These are phyloP conservation scores for Lagenidium giganteum DNA, from an alignment of 352 stramenopile genomes.

Conservation along the genomic window DNA sequence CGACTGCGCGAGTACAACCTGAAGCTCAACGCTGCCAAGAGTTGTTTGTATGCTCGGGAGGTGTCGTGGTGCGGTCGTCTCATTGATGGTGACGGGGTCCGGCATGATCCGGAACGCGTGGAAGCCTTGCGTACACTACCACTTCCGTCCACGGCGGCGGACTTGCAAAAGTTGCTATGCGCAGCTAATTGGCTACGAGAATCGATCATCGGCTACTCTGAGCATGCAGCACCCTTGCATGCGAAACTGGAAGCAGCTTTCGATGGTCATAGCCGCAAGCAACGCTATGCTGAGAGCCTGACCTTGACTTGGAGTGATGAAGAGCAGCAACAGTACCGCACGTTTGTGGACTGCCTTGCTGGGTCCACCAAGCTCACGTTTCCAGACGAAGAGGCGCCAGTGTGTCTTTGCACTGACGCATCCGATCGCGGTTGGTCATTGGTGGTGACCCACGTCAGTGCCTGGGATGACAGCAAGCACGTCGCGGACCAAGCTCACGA, in stretches of 20 bases:
- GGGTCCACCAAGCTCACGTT: neutral
- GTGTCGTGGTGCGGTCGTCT: conserved; percentile 10
- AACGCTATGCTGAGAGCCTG: neutral
- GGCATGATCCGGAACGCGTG: neutral
- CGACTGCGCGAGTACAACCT: neutral
- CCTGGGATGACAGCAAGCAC: neutral
- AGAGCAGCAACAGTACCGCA: neutral
- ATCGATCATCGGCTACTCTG: conserved; percentile 6
- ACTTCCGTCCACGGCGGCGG: conserved; percentile 4
- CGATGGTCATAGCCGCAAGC: neutral
- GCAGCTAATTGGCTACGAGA: conserved; percentile 8
- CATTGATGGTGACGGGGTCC: conserved; percentile 7
- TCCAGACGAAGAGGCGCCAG: neutral
- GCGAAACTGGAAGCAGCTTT: conserved; percentile 1
- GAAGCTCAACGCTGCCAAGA: conserved; percentile 14
- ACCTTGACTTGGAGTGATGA: no score
- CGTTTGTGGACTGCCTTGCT: neutral
- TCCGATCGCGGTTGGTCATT: conserved; percentile 8
- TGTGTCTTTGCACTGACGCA: conserved; percentile 7
- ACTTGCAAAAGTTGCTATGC: conserved; percentile 12
- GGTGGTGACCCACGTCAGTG: conserved; percentile 4
- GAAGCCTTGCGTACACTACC: neutral
- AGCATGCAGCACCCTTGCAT: neutral
- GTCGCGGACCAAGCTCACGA: neutral
- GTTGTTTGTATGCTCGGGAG: conserved; percentile 3